Evolutionary conservation across 129 eudicot species (phyloP), one percentile per base, ranked within the genome.

Genomic region (Saposhnikovia divaricata): DNA sequence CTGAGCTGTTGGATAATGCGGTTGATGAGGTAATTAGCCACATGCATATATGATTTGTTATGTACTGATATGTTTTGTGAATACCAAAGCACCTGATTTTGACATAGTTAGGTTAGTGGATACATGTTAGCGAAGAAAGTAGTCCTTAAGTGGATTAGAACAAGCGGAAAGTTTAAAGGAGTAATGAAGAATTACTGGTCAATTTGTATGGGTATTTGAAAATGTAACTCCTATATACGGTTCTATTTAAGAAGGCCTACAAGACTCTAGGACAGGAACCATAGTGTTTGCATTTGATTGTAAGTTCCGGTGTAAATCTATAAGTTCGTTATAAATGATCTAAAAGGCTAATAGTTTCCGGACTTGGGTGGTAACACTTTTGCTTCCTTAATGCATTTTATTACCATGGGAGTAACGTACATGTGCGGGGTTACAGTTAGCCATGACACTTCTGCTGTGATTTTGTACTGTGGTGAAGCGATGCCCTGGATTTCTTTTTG

Each of bases 1-100:
- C 98, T 34, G 98, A 93, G 93, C 91, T 93, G 71, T 88, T 93
- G 85, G 98, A 93, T 83, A 93, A 93, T 88, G 94, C 93, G 45
- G 97, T 93, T 74, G 98, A 93, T 55, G 97, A 93, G 98, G 98
- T 93, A 80, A 86, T 71, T 66, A 1, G 38, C 6, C 53, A 75
- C 72, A 57, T 57, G 65, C 65, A 55, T 43, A 16, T 34, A 34
- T 65, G 13, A 44, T 45, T 21, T 44, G n/a, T 79, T 45, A 18
- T 72, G 48, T 72, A 19, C 37, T 19, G 18, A 72, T 42, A 42
- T 72, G 14, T 19, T 7, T 18, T 42, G 50, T 3, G 51, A 6
- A 59, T 59, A 44, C 3, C 13, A 44, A 44, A 44, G 68, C 68
- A 59, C 28, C 31, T 6, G 19, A 50, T 15, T 21, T 57, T 57